A percentile compares a stretch with the other conserved stretches of the same genome.
phyloP scores from a whole-genome alignment of 129 eudicot genomes.

The Ambrosia trifida region DNA sequence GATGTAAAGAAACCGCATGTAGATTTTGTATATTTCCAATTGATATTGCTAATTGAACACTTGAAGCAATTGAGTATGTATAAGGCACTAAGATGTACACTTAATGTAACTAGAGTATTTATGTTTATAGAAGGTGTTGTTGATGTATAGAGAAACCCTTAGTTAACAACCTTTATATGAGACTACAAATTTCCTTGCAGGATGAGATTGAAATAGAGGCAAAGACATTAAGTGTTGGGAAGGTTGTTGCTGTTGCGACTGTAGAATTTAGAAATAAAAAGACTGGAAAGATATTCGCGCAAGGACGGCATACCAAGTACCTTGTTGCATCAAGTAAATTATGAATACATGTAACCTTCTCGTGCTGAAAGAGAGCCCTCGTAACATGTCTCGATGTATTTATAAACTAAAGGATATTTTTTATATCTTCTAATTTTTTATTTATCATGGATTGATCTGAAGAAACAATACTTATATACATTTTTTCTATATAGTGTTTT shows the following conservation, averaged over 20 bases:
- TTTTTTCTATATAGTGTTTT: too few relatives aligned
- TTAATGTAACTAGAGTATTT: neutral
- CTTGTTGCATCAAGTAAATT: constrained; percentile 65
- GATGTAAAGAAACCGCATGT: too few relatives aligned
- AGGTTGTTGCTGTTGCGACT: constrained; percentile 71
- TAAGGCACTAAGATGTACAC: constrained; percentile 6
- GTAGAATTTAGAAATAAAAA: constrained; percentile 80
- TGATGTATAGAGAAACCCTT: neutral
- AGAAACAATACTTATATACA: too few relatives aligned
- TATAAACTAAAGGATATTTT: too few relatives aligned
- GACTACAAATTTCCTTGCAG: constrained; percentile 35
- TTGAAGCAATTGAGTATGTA: neutral
- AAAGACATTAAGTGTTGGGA: constrained; percentile 76
- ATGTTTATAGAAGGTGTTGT: neutral
- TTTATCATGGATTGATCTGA: too few relatives aligned
- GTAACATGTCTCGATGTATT: too few relatives aligned
- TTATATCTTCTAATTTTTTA: too few relatives aligned
- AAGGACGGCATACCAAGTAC: constrained; percentile 92
- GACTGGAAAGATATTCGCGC: constrained; percentile 83
- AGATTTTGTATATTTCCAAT: neutral
- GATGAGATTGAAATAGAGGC: constrained; percentile 89
- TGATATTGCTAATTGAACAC: constrained; percentile 10
- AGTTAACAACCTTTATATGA: neutral
- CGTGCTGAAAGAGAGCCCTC: too few relatives aligned
- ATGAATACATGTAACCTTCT: constrained; percentile 31